phyloP scores from a whole-genome alignment of 352 stramenopile species.

The Phytopythium montanum region DNA sequence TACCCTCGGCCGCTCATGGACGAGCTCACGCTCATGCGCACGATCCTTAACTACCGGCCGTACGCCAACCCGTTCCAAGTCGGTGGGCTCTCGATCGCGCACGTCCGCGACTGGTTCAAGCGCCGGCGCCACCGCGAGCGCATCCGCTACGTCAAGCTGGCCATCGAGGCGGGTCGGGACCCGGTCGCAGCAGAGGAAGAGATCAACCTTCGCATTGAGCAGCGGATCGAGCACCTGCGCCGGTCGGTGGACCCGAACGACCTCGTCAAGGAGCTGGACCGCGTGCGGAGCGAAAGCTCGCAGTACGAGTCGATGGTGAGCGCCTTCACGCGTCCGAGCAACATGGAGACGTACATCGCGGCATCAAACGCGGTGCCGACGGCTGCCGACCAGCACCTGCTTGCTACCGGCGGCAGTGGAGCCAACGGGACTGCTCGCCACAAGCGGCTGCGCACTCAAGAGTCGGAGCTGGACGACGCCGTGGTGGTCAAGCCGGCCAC shows the following conservation, averaged over 20 bases:
- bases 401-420: neutral
- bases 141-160: conserved; percentile 72
- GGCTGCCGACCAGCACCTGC: conserved; percentile 34
- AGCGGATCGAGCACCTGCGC: conserved; percentile 69
- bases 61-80: conserved; percentile 68
- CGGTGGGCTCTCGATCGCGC: conserved; percentile 52
- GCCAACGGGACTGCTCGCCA: conserved; percentile 12
- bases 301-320: conserved; percentile 62
- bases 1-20: conserved; percentile 75
- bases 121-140: conserved; percentile 74
- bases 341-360: conserved; percentile 53
- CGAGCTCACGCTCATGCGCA: conserved; percentile 81
- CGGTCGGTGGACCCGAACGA: conserved; percentile 70
- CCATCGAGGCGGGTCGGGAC: conserved; percentile 59
- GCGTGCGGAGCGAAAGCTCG: conserved; percentile 58
- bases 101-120: conserved; percentile 87
- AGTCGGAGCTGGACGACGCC: conserved; percentile 62
- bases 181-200: conserved; percentile 63
- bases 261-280: conserved; percentile 75
- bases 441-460: conserved; percentile 60
- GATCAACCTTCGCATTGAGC: conserved; percentile 74
- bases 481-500: conserved; percentile 63
- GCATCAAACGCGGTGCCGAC: conserved; percentile 50
- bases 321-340: conserved; percentile 55
- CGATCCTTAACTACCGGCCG: conserved; percentile 78